Base-by-base conservation (phyloP, 164 flowering plant genomes). In the Amborella trichopoda region DNA sequence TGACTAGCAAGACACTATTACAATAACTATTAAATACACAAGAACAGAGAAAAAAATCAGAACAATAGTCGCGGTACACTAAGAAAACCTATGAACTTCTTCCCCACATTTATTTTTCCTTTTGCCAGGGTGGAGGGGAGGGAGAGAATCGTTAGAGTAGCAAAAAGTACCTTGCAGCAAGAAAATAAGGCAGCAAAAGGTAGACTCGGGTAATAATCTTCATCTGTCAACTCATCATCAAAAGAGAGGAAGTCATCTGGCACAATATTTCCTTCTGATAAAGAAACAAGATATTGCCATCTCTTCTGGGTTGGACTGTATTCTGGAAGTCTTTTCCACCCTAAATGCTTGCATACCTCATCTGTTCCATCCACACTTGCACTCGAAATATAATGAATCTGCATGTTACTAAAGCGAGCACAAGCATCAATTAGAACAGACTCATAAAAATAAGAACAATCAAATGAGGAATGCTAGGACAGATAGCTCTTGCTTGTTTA, bases 131-230 rank as follows among this genome's bases (percentile, higher is more conserved):
- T n/a, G n/a, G n/a, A n/a, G n/a, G n/a, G n/a, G n/a, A n/a, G n/a
- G n/a, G n/a, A n/a, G n/a, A n/a, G n/a, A n/a, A n/a, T n/a, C n/a
- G n/a, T n/a, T n/a, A n/a, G n/a, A n/a, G n/a, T n/a, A n/a, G n/a
- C n/a, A n/a, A 41, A 24, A 28, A 39, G 27, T 61, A 79, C 97
- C 97, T 86, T 90, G 51, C 80, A 72, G 64, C 72, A 80, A 42
- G 91, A 79, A 60, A 81, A 91, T 5, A 86, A 64, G 12, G 96
- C 84, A 49, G 98, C 85, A 64, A 81, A 86, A 30, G 98, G 96
- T 69, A 86, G 75, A 73, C 93, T 81, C 21, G 96, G 77, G 64
- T 57, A 78, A 56, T 81, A 91, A 68, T 86, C 90, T 59, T 76
- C 83, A 32, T 81, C 89, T 46, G 59, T 69, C 26, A 69, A 48